Percentiles rank a stretch among this genome's conserved stretches.
Evolutionary conservation across 2,329 filamentous ascomycete genomes (phyloP).

Genomic region (Sclerotinia sclerotiorum): DNA sequence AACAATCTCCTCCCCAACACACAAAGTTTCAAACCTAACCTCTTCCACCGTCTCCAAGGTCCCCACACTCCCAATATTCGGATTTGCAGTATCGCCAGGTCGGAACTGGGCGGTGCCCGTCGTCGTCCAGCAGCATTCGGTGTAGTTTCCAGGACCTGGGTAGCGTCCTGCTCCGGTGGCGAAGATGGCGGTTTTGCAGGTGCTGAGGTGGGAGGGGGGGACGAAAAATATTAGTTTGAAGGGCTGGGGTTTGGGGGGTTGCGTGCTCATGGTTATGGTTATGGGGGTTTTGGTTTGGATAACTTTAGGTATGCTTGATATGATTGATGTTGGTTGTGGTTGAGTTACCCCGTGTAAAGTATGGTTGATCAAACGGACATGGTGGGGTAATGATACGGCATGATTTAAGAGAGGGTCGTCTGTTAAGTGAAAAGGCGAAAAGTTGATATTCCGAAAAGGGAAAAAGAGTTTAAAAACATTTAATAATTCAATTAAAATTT

Average conservation of each 20-base stretch:
- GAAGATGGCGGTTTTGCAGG: constrained; percentile 56
- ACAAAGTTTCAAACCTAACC: constrained; percentile 61
- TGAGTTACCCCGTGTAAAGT: too few relatives aligned
- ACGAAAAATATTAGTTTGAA: constrained; percentile 52
- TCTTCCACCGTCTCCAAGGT: constrained; percentile 60
- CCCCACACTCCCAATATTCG: constrained; percentile 59
- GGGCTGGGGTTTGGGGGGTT: too few relatives aligned
- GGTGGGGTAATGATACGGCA: too few relatives aligned
- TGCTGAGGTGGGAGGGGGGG: constrained; percentile 45
- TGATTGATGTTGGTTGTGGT: neutral
- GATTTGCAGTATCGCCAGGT: constrained; percentile 60
- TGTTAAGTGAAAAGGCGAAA: too few relatives aligned
- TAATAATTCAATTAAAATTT: too few relatives aligned
- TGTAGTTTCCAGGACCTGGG: constrained; percentile 50
- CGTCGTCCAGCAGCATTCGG: constrained; percentile 53
- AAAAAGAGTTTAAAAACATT: too few relatives aligned
- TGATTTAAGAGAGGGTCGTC: too few relatives aligned
- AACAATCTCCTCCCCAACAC: constrained; percentile 57
- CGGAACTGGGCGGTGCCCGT: constrained; percentile 65
- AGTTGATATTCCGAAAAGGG: too few relatives aligned
- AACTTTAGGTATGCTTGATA: too few relatives aligned
- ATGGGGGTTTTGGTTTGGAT: too few relatives aligned
- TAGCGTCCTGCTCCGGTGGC: constrained; percentile 55
- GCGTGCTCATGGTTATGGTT: neutral
- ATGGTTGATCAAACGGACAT: too few relatives aligned